Evolutionary conservation across 345 rosid species (phyloP), one percentile per base, ranked within the genome.

Genomic region (Syzygium aqueum): DNA sequence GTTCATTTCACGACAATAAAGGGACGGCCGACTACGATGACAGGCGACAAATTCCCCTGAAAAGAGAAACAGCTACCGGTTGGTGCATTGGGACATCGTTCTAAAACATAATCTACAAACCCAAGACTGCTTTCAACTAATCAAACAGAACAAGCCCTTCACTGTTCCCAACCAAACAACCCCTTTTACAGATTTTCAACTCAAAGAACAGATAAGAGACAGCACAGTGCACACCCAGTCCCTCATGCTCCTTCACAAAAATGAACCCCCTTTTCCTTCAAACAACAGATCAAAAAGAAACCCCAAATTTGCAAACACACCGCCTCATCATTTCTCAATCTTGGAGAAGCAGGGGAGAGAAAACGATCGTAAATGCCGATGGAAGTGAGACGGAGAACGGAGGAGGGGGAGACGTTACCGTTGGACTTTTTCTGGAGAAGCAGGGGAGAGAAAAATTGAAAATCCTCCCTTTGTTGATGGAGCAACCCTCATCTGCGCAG

Each of bases 401-500:
- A 37, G 33, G 82, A 25, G 80, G 49, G 51, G 54, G 54, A 50
- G 40, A 37, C 27, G 56, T 78, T 37, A 56, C 87, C 53, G 80
- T 21, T 40, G 88, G 54, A 82, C 84, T 51, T 59, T 37, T 37
- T 2, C 17, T 8, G 46, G 6, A 33, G 46, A 19, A 17, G 7
- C 46, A 33, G 78, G 43, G 73, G n/a, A 61, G 33, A 37, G 23
- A 30, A 30, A 65, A 28, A 49, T 50, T 25, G 33, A 33, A 43
- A 40, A 22, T 61, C 50, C 49, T 56, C 19, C 11, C 61, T 57
- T 84, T 51, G 56, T 86, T 84, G 84, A 73, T 67, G 89, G 95
- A 84, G 61, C 53, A 90, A 92, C 97, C 97, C 95, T 95, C 94
- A 94, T 95, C 93, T 95, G 95, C 95, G 95, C 97, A 84, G 97